These are phyloP conservation scores for Datura wrightii DNA, from an alignment of 257 asterid species.

Conservation along the genomic window DNA sequence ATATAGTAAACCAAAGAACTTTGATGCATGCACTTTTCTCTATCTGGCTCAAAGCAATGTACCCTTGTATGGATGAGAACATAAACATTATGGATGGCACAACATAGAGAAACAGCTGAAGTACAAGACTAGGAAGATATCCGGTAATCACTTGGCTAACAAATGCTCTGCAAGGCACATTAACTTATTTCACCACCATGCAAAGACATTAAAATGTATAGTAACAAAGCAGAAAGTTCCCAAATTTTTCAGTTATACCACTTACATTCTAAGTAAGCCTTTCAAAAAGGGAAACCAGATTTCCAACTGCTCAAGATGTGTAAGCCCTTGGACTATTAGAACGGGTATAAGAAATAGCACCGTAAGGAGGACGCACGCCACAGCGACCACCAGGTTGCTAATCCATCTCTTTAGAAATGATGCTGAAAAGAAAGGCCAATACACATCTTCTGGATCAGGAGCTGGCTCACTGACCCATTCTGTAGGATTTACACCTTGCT, in stretches of 20 bases:
- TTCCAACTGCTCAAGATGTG: conserved; percentile 91
- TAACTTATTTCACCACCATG: conserved; percentile 32
- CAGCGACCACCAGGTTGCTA: conserved; percentile 61
- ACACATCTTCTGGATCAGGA: conserved; percentile 90
- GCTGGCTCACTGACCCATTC: conserved; percentile 93
- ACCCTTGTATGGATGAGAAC: conserved; percentile 91
- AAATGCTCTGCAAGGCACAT: conserved; percentile 59
- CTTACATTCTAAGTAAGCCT: conserved; percentile 73
- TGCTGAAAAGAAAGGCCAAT: conserved; percentile 97
- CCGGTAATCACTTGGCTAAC: conserved; percentile 89
- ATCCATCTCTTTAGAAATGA: conserved; percentile 81
- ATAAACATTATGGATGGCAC: conserved; percentile 85
- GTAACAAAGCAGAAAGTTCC: neutral
- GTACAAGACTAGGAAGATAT: conserved; percentile 95
- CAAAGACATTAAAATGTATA: neutral
- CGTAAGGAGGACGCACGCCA: conserved; percentile 64
- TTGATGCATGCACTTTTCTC: conserved; percentile 93
- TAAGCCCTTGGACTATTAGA: conserved; percentile 88
- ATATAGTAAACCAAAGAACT: conserved; percentile 80
- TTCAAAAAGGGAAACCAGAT: conserved; percentile 77
- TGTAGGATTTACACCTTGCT: conserved; percentile 84
- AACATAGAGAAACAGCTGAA: conserved; percentile 63
- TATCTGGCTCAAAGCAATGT: conserved; percentile 80
- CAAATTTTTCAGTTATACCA: conserved; percentile 14
- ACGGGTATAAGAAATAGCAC: conserved; percentile 81